Percentiles rank a stretch among this genome's conserved stretches.
Conservation (phyloP, 208 protist genomes). For the Entamoeba histolytica region DNA sequence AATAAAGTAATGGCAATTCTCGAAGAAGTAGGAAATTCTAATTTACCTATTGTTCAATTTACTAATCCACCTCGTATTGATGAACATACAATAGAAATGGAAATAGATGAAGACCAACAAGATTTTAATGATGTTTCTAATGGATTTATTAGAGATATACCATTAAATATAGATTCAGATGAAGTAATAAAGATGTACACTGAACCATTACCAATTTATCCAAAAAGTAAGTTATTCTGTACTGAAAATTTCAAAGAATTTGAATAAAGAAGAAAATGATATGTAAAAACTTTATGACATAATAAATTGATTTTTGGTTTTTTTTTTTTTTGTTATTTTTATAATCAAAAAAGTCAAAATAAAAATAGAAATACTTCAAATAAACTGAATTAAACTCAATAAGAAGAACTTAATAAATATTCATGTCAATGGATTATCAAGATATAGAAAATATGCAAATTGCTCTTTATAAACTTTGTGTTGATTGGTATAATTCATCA, state of each 20-base stretch:
- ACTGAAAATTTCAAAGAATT: no score
- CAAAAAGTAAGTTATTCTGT: not conserved
- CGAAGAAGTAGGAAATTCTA: not conserved
- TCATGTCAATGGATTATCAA: not conserved
- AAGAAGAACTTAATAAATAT: no score
- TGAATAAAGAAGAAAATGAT: no score
- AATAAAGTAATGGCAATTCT: not conserved
- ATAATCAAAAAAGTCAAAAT: no score
- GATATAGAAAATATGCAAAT: not conserved
- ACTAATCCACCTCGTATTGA: not conserved
- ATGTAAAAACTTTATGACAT: no score
- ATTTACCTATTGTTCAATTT: not conserved
- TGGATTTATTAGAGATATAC: not conserved
- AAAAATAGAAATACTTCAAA: no score
- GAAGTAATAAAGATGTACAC: not conserved
- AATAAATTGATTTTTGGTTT: no score
- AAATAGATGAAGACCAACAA: not conserved
- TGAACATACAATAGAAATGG: not conserved
- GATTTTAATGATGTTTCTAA: not conserved
- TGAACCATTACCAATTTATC: not conserved
- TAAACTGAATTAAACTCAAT: no score
- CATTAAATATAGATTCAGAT: not conserved
- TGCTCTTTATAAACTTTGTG: not conserved
- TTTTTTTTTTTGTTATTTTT: no score
- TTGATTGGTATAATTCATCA: not conserved